Conservation (phyloP, 23 red algal species). For the Gracilaria vermiculophylla region DNA sequence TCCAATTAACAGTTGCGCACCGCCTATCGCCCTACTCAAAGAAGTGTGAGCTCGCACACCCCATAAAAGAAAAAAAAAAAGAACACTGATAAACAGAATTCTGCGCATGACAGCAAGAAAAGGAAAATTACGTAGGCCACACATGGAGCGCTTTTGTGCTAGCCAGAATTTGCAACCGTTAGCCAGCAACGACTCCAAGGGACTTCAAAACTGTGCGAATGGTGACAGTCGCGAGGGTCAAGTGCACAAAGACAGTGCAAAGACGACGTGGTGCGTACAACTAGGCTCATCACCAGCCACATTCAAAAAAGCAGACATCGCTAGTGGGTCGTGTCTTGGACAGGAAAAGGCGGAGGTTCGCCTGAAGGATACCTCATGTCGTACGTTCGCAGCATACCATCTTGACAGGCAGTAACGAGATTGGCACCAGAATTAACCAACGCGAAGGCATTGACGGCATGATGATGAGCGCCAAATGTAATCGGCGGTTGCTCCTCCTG, state of each 20-base stretch:
- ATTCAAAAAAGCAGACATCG: too few species aligned
- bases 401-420: conserved; percentile 53
- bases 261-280: neutral
- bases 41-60: neutral
- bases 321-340: neutral
- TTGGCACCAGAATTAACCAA: conserved; percentile 32
- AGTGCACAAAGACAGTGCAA: neutral
- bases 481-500: conserved; percentile 46
- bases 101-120: neutral
- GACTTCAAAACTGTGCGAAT: neutral
- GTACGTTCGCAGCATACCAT: conserved; percentile 43
- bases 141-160: too few species aligned
- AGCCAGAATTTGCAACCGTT: neutral
- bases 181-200: neutral
- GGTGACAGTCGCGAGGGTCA: neutral
- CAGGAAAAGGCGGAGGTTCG: conserved; percentile 9
- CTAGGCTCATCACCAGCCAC: too few species aligned
- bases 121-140: neutral
- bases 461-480: conserved; percentile 19
- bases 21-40: neutral
- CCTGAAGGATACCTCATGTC: conserved; percentile 61
- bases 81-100: neutral
- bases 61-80: neutral
- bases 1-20: neutral
- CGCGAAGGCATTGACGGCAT: conserved; percentile 33